A percentile compares a stretch with the other conserved stretches of the same genome.
Evolutionary conservation across 495 filamentous ascomycete genomes (phyloP).

Genomic region (Patellaria atrata): DNA sequence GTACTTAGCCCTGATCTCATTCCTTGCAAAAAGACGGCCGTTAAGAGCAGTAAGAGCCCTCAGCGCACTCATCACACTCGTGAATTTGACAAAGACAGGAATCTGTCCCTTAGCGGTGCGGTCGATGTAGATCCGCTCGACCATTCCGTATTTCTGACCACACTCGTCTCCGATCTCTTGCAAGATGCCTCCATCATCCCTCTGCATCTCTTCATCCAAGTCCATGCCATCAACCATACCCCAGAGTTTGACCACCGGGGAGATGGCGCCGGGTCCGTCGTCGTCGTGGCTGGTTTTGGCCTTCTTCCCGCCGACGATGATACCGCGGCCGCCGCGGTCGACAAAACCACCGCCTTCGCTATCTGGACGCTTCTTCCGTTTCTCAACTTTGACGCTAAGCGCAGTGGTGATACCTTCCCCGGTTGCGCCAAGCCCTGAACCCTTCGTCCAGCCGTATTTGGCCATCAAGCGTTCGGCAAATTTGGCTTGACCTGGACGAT

Average conservation of each 20-base stretch:
- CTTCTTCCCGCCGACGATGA: slow-evolving; percentile 62
- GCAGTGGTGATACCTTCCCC: slow-evolving; percentile 70
- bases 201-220: slow-evolving; percentile 48
- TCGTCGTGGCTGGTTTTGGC: slow-evolving; percentile 34
- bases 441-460: slow-evolving; percentile 87
- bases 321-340: slow-evolving; percentile 53
- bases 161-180: slow-evolving; percentile 95
- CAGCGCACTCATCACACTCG: slow-evolving; percentile 60
- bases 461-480: slow-evolving; percentile 78
- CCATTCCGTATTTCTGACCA: slow-evolving; percentile 53
- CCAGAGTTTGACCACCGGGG: slow-evolving; percentile 59
- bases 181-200: slow-evolving; percentile 50
- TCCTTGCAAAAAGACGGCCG: slow-evolving; percentile 76
- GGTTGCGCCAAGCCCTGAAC: slow-evolving; percentile 69
- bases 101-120: slow-evolving; percentile 34
- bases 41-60: slow-evolving; percentile 30
- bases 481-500: slow-evolving; percentile 59
- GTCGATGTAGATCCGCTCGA: slow-evolving; percentile 65
- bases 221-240: slow-evolving; percentile 77
- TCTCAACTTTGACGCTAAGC: slow-evolving; percentile 24
- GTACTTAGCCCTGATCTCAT: slow-evolving; percentile 61
- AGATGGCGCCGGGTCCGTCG: slow-evolving; percentile 52
- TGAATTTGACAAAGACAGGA: slow-evolving; percentile 86
- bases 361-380: slow-evolving; percentile 58
- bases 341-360: slow-evolving; percentile 67